Conservation (phyloP, 1,284 basidiomycete genomes). For the Kwoniella shivajii region DNA sequence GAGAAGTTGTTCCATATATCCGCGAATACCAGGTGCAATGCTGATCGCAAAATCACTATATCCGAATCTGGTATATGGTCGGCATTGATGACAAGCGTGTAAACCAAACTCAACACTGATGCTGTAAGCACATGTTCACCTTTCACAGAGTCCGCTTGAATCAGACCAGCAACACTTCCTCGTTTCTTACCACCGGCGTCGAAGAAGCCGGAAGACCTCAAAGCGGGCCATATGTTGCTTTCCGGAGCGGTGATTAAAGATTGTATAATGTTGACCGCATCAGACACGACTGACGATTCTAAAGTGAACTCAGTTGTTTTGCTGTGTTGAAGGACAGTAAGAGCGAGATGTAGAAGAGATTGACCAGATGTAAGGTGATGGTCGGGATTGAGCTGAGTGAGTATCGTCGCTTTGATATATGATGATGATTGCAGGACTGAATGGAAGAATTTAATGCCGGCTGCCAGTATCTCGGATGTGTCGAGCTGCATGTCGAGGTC, state of each 20-base stretch:
- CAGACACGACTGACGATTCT: conserved; percentile 19
- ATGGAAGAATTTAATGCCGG: conserved; percentile 37
- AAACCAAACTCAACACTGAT: conserved; percentile 39
- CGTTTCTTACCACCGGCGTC: conserved; percentile 31
- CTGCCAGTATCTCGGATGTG: conserved; percentile 24
- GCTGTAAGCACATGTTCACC: conserved; percentile 41
- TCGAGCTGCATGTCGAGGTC: conserved; percentile 36
- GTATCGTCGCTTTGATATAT: conserved; percentile 21
- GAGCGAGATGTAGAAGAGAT: conserved; percentile 34
- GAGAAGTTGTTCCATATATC: conserved; percentile 44
- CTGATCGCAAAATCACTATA: conserved; percentile 31
- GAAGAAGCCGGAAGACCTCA: conserved; percentile 45
- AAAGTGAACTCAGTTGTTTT: conserved; percentile 13
- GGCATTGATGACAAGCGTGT: conserved; percentile 25
- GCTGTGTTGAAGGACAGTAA: conserved; percentile 23
- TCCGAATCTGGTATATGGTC: conserved; percentile 27
- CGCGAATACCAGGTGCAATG: conserved; percentile 37
- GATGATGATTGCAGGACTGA: conserved; percentile 29
- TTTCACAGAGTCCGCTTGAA: conserved; percentile 34
- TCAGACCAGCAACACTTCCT: conserved; percentile 31
- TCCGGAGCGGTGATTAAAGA: conserved; percentile 33
- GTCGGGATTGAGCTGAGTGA: conserved; percentile 16
- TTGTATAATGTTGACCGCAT: conserved; percentile 40
- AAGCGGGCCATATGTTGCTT: conserved; percentile 33
- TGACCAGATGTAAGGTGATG: conserved; percentile 19